phyloP scores from a whole-genome alignment of 371 early-diverging fungal genomes.

The Haplosporangium sp. region DNA sequence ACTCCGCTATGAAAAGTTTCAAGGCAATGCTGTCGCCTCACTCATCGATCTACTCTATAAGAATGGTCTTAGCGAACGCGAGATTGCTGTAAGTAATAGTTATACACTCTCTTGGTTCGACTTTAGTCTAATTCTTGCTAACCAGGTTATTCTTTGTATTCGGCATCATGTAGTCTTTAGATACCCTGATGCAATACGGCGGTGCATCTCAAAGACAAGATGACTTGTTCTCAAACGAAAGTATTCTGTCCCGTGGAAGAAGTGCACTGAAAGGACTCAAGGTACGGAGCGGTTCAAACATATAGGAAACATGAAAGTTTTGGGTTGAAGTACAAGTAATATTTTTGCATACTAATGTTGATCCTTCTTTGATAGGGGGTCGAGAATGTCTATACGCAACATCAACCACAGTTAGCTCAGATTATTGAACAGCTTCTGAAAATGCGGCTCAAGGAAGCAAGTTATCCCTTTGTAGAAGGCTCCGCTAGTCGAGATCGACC shows the following conservation, averaged over 20 bases:
- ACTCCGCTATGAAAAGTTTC: conserved; percentile 88
- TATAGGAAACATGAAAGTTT: no score
- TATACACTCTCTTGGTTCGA: neutral
- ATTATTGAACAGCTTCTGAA: conserved; percentile 83
- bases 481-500: conserved; percentile 77
- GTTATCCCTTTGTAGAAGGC: conserved; percentile 81
- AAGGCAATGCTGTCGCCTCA: conserved; percentile 73
- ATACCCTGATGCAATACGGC: conserved; percentile 81
- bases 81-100: conserved; percentile 69
- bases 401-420: conserved; percentile 85
- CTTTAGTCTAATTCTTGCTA: neutral
- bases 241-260: conserved; percentile 83
- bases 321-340: no score
- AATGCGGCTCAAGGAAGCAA: conserved; percentile 80
- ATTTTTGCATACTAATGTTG: no score
- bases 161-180: conserved; percentile 65
- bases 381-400: conserved; percentile 98
- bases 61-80: conserved; percentile 76
- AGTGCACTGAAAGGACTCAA: conserved; percentile 89
- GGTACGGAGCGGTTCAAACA: conserved; percentile 38
- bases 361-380: conserved; percentile 73
- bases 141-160: no score
- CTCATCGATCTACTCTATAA: conserved; percentile 78
- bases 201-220: conserved; percentile 88
- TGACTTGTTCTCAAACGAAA: conserved; percentile 88